These are phyloP conservation scores for Mycosarcoma mackinlayi DNA, from an alignment of 1,284 basidiomycete species.

Conservation along the genomic window DNA sequence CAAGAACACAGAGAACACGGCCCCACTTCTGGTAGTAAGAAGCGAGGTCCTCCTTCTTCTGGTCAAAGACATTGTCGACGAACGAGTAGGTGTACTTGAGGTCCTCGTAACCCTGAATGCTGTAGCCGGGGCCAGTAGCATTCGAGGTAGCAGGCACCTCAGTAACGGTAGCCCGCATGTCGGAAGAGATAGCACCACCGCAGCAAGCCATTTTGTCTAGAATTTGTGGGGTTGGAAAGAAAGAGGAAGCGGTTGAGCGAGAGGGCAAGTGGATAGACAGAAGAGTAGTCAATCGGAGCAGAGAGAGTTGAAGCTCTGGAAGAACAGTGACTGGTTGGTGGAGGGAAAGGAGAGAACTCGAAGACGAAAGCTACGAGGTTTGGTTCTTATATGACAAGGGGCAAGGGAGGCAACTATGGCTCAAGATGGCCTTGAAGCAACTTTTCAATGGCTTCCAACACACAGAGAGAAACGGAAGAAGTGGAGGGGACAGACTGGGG, in stretches of 20 bases:
- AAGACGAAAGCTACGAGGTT: not conserved
- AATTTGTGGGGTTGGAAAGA: not conserved
- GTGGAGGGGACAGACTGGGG: slow-evolving; percentile 22
- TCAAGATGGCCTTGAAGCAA: not conserved
- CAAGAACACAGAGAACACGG: slow-evolving; percentile 70
- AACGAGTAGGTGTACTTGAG: slow-evolving; percentile 69
- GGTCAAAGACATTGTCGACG: slow-evolving; percentile 70
- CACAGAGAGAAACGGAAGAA: slow-evolving; percentile 15
- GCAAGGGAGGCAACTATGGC: not conserved
- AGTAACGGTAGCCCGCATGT: slow-evolving; percentile 69
- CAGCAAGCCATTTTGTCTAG: slow-evolving; percentile 47
- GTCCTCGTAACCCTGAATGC: slow-evolving; percentile 58
- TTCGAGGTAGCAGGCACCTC: slow-evolving; percentile 58
- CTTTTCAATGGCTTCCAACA: not conserved
- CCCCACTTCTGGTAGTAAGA: slow-evolving; percentile 70
- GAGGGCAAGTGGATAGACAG: slow-evolving; percentile 20
- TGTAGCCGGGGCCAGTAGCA: slow-evolving; percentile 57
- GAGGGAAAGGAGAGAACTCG: not conserved
- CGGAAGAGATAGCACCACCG: slow-evolving; percentile 59
- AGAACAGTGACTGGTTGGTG: slow-evolving; percentile 24
- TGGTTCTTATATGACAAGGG: slow-evolving; percentile 23
- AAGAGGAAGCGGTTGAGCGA: slow-evolving; percentile 31
- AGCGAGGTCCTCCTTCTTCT: slow-evolving; percentile 69
- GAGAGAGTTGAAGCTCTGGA: slow-evolving; percentile 39
- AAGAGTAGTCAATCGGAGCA: slow-evolving; percentile 12